Base-by-base conservation (phyloP, 116 monocot genomes). In the Zostera marina region DNA sequence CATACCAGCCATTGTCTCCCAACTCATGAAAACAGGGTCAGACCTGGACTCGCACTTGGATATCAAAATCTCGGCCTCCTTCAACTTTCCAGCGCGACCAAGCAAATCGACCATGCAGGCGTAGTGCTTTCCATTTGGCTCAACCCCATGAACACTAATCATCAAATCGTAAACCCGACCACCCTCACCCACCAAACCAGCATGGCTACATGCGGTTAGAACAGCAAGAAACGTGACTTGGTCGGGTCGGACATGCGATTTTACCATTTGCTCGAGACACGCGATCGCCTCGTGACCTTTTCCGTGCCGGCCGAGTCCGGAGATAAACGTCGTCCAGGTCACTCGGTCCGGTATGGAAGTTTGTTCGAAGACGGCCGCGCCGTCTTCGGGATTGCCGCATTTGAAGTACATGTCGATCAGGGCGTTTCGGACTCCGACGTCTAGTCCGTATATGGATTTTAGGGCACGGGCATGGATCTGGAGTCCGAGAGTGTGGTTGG, bases 401-500 rank as follows among this genome's bases (percentile, higher is more conserved):
- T 88, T 88, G 65, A 80, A 88, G 46, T 88, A 88, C 88, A 83
- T 80, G 48, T 88, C 83, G 4, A 88, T 66, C 12, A 83, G 75
- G 42, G 80, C 80, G 64, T 88, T 88, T 1, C 68, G 64, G 22
- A 83, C 80, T 9, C 62, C 72, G 4, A 70, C 41, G 48, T 88
- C 88, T 0, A 47, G 54, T 8, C 49, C 61, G 60, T 57, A 65
- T 7, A 16, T 42, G 11, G 70, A 73, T 39, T 83, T 88, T 7
- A 64, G 8, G 22, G 77, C 63, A 54, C 83, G 72, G 3, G 61
- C 61, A 42, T 88, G 88, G 19, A 75, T 48, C 65, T 77, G 80
- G 38, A 74, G 74, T 3, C 80, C 88, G 5, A 43, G 61, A n/a
- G 77, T 70, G 44, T 80, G 60, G 61, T 60, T 76, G 11, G 77